phyloP scores from a whole-genome alignment of 1,284 basidiomycete species.

The Cutaneotrichosporon mucoides region DNA sequence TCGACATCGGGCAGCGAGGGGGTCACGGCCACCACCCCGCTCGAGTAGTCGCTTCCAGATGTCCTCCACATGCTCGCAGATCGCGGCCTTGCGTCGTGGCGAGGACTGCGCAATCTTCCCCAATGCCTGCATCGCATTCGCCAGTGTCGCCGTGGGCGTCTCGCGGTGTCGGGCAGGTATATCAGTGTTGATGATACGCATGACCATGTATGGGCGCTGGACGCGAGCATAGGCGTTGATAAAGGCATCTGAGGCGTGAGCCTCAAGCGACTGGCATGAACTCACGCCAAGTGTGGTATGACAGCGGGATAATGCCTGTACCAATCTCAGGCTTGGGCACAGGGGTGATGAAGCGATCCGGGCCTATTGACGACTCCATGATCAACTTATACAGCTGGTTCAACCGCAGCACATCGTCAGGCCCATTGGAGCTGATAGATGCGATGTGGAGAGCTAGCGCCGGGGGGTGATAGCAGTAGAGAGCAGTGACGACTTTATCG shows the following conservation, averaged over 20 bases:
- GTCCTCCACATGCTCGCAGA: neutral
- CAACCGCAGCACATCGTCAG: too few species aligned
- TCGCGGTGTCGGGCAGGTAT: constrained; percentile 15
- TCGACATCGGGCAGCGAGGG: neutral
- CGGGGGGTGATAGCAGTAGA: constrained; percentile 24
- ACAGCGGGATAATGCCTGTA: constrained; percentile 16
- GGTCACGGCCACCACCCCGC: neutral
- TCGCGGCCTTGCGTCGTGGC: too few species aligned
- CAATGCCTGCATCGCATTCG: neutral
- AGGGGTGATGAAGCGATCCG: constrained; percentile 15
- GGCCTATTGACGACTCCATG: constrained; percentile 23
- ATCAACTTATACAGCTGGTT: constrained; percentile 18
- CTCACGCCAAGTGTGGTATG: constrained; percentile 24
- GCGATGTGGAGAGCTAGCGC: constrained; percentile 19
- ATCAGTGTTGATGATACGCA: constrained; percentile 8
- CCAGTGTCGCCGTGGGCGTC: neutral
- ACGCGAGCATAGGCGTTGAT: neutral
- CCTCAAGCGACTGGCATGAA: neutral
- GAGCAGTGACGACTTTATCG: constrained; percentile 18
- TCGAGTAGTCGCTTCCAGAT: neutral
- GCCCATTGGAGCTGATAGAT: neutral
- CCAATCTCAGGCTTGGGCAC: neutral
- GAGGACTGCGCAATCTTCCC: too few species aligned
- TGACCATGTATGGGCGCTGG: neutral
- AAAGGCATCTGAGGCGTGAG: constrained; percentile 2